Evolutionary conservation across 306 rosid genomes (phyloP), one percentile per base, ranked within the genome.

Genomic region (Castanopsis chinensis): DNA sequence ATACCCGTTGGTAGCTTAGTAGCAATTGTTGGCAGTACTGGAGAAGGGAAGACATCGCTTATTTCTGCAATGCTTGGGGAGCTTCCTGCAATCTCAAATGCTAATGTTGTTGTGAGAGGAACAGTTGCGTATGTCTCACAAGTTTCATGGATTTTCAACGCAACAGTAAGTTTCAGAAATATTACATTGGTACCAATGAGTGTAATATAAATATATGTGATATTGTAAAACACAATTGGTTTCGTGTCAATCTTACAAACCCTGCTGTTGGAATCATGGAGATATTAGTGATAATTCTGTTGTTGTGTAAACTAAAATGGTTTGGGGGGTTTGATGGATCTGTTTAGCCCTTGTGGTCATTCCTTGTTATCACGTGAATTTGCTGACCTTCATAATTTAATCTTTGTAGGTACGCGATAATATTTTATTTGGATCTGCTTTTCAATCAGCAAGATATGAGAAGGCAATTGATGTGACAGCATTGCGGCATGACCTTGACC

Each of bases 141-240:
- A 80, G 84, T 94, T 89, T 94, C 98, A 52, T 94, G 98, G 98
- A 94, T 94, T 79, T 90, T 89, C 87, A 94, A 94, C 79, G 98
- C 97, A 73, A 88, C 98, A 7, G 98, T 94, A 79, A 92, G 96
- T 83, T 78, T 11, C 57, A 73, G 35, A 69, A 71, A 82, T 73
- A 56, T 63, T 60, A 43, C 73, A 33, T 57, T 30, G 18, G 25
- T 63, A 28, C 37, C n/a, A 15, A 64, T 30, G 45, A 18, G 28
- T 13, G 41, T 63, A 27, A 63, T 12, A 63, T 17, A 63, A 63
- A 63, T 27, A 63, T 28, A 17, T 63, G n/a, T 14, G 28, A 27
- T 43, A 10, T 65, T 33, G 45, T 10, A 32, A 63, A 65, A 65
- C 11, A 30, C 19, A 17, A 64, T 32, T 32, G 17, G 21, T 32